Evolutionary conservation across 2,329 filamentous ascomycete genomes (phyloP).

Genomic region (Cladosporium sp.): DNA sequence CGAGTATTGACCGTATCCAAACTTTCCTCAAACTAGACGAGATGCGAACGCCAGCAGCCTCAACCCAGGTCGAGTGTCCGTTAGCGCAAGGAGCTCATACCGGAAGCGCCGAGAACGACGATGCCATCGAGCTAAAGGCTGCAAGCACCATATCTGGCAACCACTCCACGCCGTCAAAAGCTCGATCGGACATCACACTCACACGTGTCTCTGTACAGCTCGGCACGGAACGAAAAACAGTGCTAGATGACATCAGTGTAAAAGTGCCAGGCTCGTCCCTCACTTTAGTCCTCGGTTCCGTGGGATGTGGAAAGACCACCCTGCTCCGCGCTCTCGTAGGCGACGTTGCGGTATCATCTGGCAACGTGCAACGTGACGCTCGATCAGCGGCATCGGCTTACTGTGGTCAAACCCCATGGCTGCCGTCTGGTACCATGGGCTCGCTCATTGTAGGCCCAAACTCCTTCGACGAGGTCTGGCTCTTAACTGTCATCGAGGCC

Average conservation of each 20-base stretch:
- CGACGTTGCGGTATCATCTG: not conserved
- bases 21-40: constrained; percentile 23
- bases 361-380: not conserved
- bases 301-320: constrained; percentile 17
- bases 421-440: constrained; percentile 41
- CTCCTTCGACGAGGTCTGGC: constrained; percentile 41
- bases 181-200: not conserved
- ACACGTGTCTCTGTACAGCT: not conserved
- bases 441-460: constrained; percentile 41
- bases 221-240: not conserved
- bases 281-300: constrained; percentile 10
- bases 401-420: constrained; percentile 44
- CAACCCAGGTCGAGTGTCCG: not conserved
- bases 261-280: constrained; percentile 23
- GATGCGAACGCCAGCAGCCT: not conserved
- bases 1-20: constrained; percentile 28
- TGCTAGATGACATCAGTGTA: constrained; percentile 7
- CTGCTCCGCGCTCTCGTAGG: constrained; percentile 7
- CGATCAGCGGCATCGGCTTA: constrained; percentile 26
- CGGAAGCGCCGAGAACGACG: not conserved
- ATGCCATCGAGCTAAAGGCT: not conserved
- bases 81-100: not conserved
- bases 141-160: not conserved
- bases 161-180: not conserved
- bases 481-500: constrained; percentile 41